Base-by-base conservation (phyloP, 2,329 filamentous ascomycete species). In the Tolypocladium inflatum region DNA sequence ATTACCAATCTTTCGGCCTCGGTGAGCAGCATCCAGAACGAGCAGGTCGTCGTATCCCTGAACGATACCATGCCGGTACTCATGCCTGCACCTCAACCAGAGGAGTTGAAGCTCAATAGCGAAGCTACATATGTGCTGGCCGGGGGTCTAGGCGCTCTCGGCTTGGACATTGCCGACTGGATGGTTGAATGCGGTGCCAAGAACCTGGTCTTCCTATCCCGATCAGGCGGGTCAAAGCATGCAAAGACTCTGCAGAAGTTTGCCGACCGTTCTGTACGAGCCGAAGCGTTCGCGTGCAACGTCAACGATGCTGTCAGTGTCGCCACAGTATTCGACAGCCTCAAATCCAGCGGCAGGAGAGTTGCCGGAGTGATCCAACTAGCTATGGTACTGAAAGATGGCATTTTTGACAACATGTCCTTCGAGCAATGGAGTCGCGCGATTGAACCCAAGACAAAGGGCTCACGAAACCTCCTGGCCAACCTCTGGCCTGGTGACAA, bases 81-180 rank as follows among this genome's bases (percentile, higher is more conserved):
- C 33, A 21, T 39, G 2, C 35, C 35, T 4, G 8, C 30, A 37
- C 51, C 51, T 11, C 51, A 17, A 10, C 33, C 51, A 15, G 9
- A 10, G 2, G 13, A 2, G 13, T 11, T 54, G 13, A 10, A 4
- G 19, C 55, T 59, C 6, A 26, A 72, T 2, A 53, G 63, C 3
- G 67, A 71, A 15, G 72, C 67, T 1, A 73, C 76, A 0, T 83
- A 82, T 58, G 64, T 82, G 2, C 64, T 83, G 5, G 70, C 74
- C 6, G 80, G 80, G 13, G 78, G 78, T 4, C 70, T 80, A 0
- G 78, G 79, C 26, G 80, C 79, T 13, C 66, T 83, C 0, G 80
- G 79, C 3, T 70, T 72, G 38, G 71, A 69, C 58, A 73, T 82
- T 30, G 75, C 77, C 3, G 66, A 68, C 43, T 73, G 76, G 62